Evolutionary conservation across 2,329 filamentous ascomycete genomes (phyloP), one percentile per base, ranked within the genome.

Genomic region (Chrysoporthe austroafricana): DNA sequence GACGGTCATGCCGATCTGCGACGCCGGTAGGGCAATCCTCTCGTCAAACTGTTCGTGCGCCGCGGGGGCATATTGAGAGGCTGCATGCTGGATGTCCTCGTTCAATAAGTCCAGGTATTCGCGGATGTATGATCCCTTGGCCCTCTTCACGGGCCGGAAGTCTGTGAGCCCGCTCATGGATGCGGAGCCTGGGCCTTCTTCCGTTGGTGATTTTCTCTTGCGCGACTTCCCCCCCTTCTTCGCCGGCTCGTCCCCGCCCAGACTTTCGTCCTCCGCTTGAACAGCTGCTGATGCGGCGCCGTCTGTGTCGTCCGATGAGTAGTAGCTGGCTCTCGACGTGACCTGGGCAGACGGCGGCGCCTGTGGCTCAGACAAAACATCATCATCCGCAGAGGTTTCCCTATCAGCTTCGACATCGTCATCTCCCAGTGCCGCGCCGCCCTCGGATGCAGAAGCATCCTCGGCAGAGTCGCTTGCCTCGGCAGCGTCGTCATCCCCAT

Each of bases 1-100:
- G 13, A 79, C 72, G 0, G 89, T 88, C 36, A 88, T 82, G 32
- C 93, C 94, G 62, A 94, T 79, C 73, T 93, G 91, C 1, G 85
- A 84, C 46, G 79, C 62, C 60, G 76, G 68, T 66, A 84, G 74
- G 18, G 77, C 69, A 2, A 74, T 73, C 16, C 57, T 74, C 73
- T 63, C 77, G 68, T 39, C 63, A 6, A 42, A 26, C 14, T 48
- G 50, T n/a, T 62, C 62, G 32, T 58, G 44, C 13, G 14, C 36
- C 3, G 6, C 21, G 13, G 79, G 70, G 16, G 78, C 74, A 67
- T 78, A 75, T 21, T 77, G 77, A 14, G 77, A 73, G 0, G 81
- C 80, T 14, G 82, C 84, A 71, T 89, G 85, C n/a, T 82, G 76
- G 64, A 90, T 87, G 39, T 87, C 85, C 32, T 80, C 77, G 71